Percentiles rank a stretch among this genome's conserved stretches.
Evolutionary conservation across 225 moss, liverwort and hornwort species (phyloP).

Genomic region (Physcomitrium patens): DNA sequence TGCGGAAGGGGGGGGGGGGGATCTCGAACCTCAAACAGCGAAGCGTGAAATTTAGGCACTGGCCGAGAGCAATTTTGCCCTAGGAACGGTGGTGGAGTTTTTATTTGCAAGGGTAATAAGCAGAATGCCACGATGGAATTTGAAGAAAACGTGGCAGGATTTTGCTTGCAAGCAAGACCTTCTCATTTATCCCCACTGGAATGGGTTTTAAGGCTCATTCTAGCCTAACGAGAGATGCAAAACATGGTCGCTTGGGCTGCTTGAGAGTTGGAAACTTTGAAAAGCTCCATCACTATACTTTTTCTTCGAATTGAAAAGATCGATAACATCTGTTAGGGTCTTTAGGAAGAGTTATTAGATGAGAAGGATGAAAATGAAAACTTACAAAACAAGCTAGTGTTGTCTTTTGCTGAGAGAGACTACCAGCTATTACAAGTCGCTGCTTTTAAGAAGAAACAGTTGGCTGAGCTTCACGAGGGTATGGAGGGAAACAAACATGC

Average conservation of each 20-base stretch:
- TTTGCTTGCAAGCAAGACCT: conserved; percentile 27
- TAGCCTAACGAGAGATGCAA: conserved; percentile 45
- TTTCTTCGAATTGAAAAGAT: conserved; percentile 45
- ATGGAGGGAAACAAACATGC: conserved; percentile 21
- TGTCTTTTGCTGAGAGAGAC: conserved; percentile 33
- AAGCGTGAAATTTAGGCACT: conserved; percentile 47
- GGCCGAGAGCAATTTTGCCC: conserved; percentile 23
- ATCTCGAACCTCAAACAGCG: conserved; percentile 37
- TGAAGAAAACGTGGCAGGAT: conserved; percentile 19
- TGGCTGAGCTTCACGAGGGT: conserved; percentile 45
- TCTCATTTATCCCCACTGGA: conserved; percentile 29
- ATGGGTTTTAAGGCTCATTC: conserved; percentile 40
- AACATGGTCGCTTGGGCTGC: conserved; percentile 32
- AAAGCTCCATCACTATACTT: conserved; percentile 28
- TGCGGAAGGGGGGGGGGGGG: conserved; percentile 36
- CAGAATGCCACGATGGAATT: conserved; percentile 19
- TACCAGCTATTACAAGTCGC: conserved; percentile 17
- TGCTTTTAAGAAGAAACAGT: conserved; percentile 54
- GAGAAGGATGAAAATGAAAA: conserved; percentile 41
- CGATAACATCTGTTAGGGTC: conserved; percentile 28
- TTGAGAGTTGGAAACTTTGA: conserved; percentile 41
- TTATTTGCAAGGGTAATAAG: conserved; percentile 27
- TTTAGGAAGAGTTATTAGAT: conserved; percentile 35
- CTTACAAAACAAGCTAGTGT: conserved; percentile 38
- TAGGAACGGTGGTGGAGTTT: conserved; percentile 45